phyloP scores from a whole-genome alignment of 768 basidiomycete species.

The Mrakia hoshinonis region DNA sequence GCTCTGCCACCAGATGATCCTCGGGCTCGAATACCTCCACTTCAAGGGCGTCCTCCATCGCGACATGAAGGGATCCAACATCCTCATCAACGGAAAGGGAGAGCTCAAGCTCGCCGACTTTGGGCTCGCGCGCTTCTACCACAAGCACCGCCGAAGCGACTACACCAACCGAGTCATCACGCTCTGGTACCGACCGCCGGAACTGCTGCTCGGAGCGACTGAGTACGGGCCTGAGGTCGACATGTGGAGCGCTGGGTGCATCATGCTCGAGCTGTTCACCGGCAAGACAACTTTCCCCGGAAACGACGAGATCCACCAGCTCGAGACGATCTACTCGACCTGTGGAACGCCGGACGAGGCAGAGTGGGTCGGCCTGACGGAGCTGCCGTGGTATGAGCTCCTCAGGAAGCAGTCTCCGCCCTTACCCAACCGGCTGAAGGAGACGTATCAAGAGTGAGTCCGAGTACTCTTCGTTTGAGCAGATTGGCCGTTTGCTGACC shows the following conservation, averaged over 20 bases:
- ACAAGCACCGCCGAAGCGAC: slow-evolving; percentile 77
- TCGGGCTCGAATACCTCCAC: slow-evolving; percentile 88
- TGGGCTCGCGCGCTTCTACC: slow-evolving; percentile 91
- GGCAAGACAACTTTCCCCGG: slow-evolving; percentile 94
- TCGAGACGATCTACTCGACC: slow-evolving; percentile 83
- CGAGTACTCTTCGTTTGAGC: background rate
- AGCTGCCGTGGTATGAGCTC: slow-evolving; percentile 97
- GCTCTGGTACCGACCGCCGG: slow-evolving; percentile 88
- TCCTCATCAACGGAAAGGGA: slow-evolving; percentile 79
- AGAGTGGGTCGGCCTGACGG: slow-evolving; percentile 71
- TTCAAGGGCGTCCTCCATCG: slow-evolving; percentile 93
- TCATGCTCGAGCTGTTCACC: slow-evolving; percentile 94
- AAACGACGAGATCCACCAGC: slow-evolving; percentile 92
- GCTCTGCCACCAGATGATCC: slow-evolving; percentile 88
- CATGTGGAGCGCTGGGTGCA: slow-evolving; percentile 99
- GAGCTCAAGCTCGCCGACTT: slow-evolving; percentile 96
- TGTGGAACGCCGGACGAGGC: slow-evolving; percentile 75
- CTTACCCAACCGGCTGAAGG: slow-evolving; percentile 65
- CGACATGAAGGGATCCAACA: slow-evolving; percentile 98
- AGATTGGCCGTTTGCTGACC: background rate
- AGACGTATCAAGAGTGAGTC: slow-evolving; percentile 70
- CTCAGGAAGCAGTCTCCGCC: slow-evolving; percentile 61
- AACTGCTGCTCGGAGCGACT: slow-evolving; percentile 77
- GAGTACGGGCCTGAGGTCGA: slow-evolving; percentile 91
- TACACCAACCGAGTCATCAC: slow-evolving; percentile 98